Conservation (phyloP, 2,329 filamentous ascomycete genomes). For the Epichloe typhina region DNA sequence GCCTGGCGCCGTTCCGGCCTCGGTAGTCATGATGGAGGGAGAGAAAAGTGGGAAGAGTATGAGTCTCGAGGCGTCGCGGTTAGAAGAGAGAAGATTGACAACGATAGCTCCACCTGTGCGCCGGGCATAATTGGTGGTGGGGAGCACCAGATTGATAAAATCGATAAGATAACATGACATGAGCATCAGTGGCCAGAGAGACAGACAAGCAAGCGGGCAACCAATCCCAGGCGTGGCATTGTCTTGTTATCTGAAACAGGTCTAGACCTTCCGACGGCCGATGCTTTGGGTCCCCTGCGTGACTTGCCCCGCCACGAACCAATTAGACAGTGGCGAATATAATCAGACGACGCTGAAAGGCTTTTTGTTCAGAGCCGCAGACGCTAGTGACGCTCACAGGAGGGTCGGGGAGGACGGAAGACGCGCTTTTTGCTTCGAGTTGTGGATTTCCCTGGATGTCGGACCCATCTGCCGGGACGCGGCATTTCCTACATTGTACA, state of each 20-base stretch:
- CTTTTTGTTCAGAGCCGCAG: neutral
- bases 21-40: neutral
- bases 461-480: neutral
- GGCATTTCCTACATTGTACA: neutral
- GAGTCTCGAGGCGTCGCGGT: neutral
- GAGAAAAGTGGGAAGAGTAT: neutral
- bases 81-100: neutral
- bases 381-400: slow-evolving; percentile 6
- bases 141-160: slow-evolving; percentile 6
- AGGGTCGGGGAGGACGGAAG: slow-evolving; percentile 2
- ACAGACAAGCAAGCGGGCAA: neutral
- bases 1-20: slow-evolving; percentile 21
- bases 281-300: slow-evolving; percentile 7
- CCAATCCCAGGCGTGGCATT: neutral
- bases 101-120: neutral
- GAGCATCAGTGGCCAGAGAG: neutral
- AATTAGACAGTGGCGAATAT: slow-evolving; percentile 10
- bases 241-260: slow-evolving; percentile 4
- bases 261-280: slow-evolving; percentile 12
- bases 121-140: neutral
- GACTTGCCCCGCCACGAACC: neutral
- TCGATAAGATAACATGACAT: slow-evolving; percentile 6
- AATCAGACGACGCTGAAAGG: slow-evolving; percentile 7
- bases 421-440: neutral
- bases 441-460: neutral